Percentiles rank a stretch among this genome's conserved stretches.
phyloP scores from a whole-genome alignment of 2,329 filamentous ascomycete genomes.

The Aureobasidium sp. region DNA sequence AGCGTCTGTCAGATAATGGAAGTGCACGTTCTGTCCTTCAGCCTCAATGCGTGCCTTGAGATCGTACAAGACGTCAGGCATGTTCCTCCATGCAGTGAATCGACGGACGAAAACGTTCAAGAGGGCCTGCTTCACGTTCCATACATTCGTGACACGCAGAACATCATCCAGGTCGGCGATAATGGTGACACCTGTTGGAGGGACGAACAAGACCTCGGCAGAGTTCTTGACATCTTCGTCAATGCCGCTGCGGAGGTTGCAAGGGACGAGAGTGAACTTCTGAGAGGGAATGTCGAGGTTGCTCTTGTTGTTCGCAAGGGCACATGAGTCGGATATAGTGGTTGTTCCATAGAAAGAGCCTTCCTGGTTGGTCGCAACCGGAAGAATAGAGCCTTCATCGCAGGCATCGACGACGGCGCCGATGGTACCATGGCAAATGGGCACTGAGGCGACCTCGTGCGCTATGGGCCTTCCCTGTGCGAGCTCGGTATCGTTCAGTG shows the following conservation, averaged over 20 bases:
- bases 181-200: constrained; percentile 21
- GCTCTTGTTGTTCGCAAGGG: neutral
- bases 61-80: constrained; percentile 18
- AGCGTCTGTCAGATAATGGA: constrained; percentile 24
- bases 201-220: constrained; percentile 14
- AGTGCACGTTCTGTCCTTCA: constrained; percentile 19
- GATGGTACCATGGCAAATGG: neutral
- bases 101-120: constrained; percentile 18
- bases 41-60: constrained; percentile 13
- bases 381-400: neutral
- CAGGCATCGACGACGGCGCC: neutral
- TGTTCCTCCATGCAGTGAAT: constrained; percentile 20
- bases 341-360: constrained; percentile 16
- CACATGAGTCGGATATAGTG: neutral
- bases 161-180: constrained; percentile 25
- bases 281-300: neutral
- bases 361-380: constrained; percentile 8
- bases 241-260: neutral
- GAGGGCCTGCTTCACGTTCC: constrained; percentile 22
- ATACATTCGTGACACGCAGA: constrained; percentile 21
- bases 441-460: neutral
- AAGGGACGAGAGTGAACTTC: neutral
- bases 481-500: constrained; percentile 1
- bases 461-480: neutral
- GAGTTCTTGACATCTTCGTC: neutral